Percentiles rank a stretch among this genome's conserved stretches.
phyloP scores from a whole-genome alignment of 176 grass and related monocot genomes.

The Eleusine indica region DNA sequence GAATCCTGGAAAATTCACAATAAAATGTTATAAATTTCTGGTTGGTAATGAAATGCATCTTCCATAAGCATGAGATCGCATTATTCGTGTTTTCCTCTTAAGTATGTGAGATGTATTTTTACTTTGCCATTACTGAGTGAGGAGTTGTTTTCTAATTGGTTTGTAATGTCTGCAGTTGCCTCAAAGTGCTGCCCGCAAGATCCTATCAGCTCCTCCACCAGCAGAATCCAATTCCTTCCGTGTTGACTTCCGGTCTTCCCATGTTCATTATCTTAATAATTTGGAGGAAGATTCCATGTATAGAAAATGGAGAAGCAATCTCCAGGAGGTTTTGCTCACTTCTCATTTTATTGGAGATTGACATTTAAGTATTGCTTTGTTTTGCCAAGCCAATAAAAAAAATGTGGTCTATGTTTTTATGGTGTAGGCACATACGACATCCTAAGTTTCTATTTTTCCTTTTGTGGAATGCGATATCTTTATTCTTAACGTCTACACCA shows the following conservation, averaged over 20 bases:
- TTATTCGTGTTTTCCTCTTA: constrained; percentile 1
- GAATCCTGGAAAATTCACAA: neutral
- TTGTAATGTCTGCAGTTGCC: constrained; percentile 70
- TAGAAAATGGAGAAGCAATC: constrained; percentile 85
- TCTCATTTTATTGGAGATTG: constrained; percentile 36
- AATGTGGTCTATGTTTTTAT: constrained; percentile 26
- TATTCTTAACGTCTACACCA: constrained; percentile 13
- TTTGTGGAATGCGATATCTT: neutral
- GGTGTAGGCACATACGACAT: neutral
- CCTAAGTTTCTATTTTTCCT: neutral
- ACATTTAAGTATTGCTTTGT: constrained; percentile 38
- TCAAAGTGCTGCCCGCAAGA: constrained; percentile 66
- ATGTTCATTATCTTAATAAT: constrained; percentile 98
- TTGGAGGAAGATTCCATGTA: constrained; percentile 96
- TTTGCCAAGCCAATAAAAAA: constrained; percentile 33
- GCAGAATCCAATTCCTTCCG: constrained; percentile 82
- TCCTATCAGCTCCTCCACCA: constrained; percentile 82
- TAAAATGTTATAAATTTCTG: constrained; percentile 9
- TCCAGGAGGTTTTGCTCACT: constrained; percentile 78
- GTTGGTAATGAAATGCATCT: constrained; percentile 19
- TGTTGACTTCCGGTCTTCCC: constrained; percentile 85
- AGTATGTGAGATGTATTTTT: constrained; percentile 22
- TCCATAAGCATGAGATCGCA: constrained; percentile 15
- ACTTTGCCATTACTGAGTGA: constrained; percentile 13
- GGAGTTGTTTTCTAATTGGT: constrained; percentile 31